Evolutionary conservation across 805 yeast species (phyloP).

Genomic region (Wickerhamomyces xylosicus): DNA sequence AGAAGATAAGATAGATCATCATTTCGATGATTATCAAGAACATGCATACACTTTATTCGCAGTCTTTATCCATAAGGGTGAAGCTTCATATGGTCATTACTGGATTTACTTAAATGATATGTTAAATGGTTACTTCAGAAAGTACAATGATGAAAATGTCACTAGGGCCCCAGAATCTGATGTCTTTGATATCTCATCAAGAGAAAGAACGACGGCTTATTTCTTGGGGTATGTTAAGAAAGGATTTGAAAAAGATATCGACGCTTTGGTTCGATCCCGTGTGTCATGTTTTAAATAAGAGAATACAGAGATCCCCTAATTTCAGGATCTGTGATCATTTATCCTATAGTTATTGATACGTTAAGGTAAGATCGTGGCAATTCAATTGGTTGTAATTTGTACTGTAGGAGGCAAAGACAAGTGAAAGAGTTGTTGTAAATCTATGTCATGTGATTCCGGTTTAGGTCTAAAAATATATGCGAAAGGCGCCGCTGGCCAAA

Average conservation of each 20-base stretch:
- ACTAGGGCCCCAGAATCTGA: slow-evolving; percentile 62
- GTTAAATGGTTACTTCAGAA: slow-evolving; percentile 57
- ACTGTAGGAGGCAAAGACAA: too few relatives aligned
- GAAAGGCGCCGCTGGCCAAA: too few relatives aligned
- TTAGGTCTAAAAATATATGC: too few relatives aligned
- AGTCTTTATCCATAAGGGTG: slow-evolving; percentile 90
- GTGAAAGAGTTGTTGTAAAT: too few relatives aligned
- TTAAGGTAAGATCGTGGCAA: too few relatives aligned
- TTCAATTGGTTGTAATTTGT: too few relatives aligned
- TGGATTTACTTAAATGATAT: slow-evolving; percentile 90
- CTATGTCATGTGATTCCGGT: too few relatives aligned
- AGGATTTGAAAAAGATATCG: slow-evolving; percentile 43
- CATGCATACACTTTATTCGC: slow-evolving; percentile 83
- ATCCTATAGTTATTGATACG: too few relatives aligned
- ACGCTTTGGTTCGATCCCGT: slow-evolving; percentile 59
- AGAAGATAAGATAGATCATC: slow-evolving; percentile 39
- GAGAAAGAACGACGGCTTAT: slow-evolving; percentile 89
- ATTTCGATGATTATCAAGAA: slow-evolving; percentile 49
- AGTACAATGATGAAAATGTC: slow-evolving; percentile 94
- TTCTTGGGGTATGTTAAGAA: slow-evolving; percentile 77
- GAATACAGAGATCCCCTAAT: too few relatives aligned
- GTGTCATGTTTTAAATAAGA: too few relatives aligned
- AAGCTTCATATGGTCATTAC: slow-evolving; percentile 93
- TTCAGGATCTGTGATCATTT: too few relatives aligned
- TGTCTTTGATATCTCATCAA: slow-evolving; percentile 53